Percentiles rank a stretch among this genome's conserved stretches.
These are phyloP conservation scores for Trichosporon asahii DNA, from an alignment of 1,284 basidiomycete genomes.

Conservation along the genomic window DNA sequence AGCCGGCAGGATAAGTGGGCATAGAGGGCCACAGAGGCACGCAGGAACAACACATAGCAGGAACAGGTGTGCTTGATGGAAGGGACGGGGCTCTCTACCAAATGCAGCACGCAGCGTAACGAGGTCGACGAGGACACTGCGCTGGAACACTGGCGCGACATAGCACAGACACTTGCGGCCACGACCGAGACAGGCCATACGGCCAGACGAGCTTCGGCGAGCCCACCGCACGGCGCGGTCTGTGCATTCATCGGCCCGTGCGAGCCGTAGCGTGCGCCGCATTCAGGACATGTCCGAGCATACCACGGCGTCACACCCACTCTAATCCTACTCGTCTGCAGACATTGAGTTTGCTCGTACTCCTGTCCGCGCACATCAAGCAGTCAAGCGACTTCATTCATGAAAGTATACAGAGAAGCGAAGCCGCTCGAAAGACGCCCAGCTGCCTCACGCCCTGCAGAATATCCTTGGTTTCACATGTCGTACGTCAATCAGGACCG, in stretches of 20 bases:
- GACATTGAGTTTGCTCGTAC: neutral
- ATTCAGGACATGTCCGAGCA: neutral
- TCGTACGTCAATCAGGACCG: neutral
- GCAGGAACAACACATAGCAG: neutral
- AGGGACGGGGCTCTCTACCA: neutral
- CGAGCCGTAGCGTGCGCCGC: neutral
- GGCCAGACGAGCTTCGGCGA: neutral
- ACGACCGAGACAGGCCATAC: neutral
- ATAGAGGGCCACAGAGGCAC: neutral
- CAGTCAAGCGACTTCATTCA: neutral
- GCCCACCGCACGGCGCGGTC: neutral
- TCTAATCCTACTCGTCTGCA: neutral
- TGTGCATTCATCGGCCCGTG: neutral
- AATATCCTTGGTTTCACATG: conserved; percentile 7
- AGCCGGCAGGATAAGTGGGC: neutral
- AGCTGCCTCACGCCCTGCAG: neutral
- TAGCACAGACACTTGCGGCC: neutral
- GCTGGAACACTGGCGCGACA: too few species aligned
- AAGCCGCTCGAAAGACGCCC: neutral
- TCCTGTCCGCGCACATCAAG: neutral
- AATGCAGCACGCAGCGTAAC: neutral
- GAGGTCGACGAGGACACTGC: too few species aligned
- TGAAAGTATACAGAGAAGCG: neutral
- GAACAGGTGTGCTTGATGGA: neutral
- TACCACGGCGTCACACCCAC: neutral